Evolutionary conservation across 352 stramenopile species (phyloP), one percentile per base, ranked within the genome.

Genomic region (Globisporangium mamillatum): DNA sequence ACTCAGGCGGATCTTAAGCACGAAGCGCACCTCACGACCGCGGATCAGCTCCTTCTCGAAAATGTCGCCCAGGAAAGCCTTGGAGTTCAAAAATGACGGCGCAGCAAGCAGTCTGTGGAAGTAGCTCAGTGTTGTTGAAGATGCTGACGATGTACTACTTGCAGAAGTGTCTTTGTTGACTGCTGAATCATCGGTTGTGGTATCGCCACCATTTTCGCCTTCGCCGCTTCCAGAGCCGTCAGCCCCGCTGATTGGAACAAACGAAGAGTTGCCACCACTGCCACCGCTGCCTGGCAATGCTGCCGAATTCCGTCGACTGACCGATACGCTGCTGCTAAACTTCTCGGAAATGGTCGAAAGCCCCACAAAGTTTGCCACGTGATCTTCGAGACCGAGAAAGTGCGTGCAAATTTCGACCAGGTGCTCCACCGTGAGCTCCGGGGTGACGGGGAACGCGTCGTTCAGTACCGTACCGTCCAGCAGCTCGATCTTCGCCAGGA

Each of bases 401-500:
- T 97, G 90, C 2, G 88, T 82, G 63, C 95, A 98, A 44, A 98
- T 96, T 63, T 98, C 92, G 7, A 97, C 73, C 25, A 98, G 76
- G 67, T 98, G 85, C 18, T 81, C 72, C 29, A 97, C 92, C 29
- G 91, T 97, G 24, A 98, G 81, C 67, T 98, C 94, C 0, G 94
- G 94, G 1, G 94, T 97, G 20, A 98, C 86, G 9, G 94, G 94
- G 58, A 98, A 94, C 16, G 95, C 84, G 61, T 97, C 90, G 20
- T 92, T 97, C 10, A 98, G 72, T 3, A 93, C 79, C 0, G 89
- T 96, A 8, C 94, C 93, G 64, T 98, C 95, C 3, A 98, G 77
- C 14, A 98, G 68, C 75, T 98, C 90, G 67, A 98, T 97, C 25
- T 86, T 97, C 1, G 91, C 93, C 7, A 98, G 77, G 69, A 98